Base-by-base conservation (phyloP, 129 eudicot genomes). In the Chrysanthemum lavandulifolium region DNA sequence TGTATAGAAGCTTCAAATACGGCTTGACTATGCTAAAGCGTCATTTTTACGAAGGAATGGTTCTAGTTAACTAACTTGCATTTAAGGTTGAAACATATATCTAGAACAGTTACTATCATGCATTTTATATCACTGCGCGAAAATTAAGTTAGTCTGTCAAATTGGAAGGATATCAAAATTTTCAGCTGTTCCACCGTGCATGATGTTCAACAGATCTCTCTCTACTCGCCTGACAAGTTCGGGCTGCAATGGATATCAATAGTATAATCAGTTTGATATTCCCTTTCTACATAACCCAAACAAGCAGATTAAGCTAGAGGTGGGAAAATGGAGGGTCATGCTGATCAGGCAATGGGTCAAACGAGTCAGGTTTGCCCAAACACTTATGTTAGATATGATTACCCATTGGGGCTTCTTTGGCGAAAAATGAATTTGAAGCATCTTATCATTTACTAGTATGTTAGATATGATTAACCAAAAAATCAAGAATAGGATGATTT, bases 131-230 rank as follows among this genome's bases (percentile, higher is more conserved):
- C 13, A 67, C 40, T 3, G 0, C n/a, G 57, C 4, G 18, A 57
- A 69, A 48, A 52, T 55, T 15, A 36, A 77, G 14, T 15, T 29
- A 52, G 68, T 7, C 33, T 51, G 43, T 48, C 49, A 56, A 31
- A 16, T 13, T 5, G 49, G 60, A 89, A 89, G 96, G 96, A 89
- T 92, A 92, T 92, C 89, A 31, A 83, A 19, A 72, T 80, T 81
- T 82, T 86, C 91, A 74, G 93, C 86, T 48, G 96, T 85, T 81
- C 98, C 95, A 71, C 96, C 96, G 31, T 80, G 82, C 90, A 89
- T 92, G 65, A 92, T 92, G 77, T 86, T 87, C 80, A 19, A 77
- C 85, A 93, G 66, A 80, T 93, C 97, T 74, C 78, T 84, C 85
- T 93, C 96, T 5, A 19, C 21, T n/a, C 95, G 90, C 49, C 84